These are phyloP conservation scores for Pugionium cornutum DNA, from an alignment of 345 rosid species.

Conservation along the genomic window DNA sequence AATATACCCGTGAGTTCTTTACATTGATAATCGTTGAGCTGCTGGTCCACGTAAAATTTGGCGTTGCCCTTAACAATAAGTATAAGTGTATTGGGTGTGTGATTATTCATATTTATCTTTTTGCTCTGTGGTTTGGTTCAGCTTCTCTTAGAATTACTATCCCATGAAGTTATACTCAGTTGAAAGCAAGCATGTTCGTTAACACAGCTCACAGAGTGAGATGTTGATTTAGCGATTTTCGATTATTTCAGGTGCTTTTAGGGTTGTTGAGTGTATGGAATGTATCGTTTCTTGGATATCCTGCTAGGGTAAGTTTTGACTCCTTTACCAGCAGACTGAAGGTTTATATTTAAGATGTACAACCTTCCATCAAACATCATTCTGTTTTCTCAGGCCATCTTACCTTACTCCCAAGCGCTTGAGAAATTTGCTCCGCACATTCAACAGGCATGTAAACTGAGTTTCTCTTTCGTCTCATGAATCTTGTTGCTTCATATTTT, in stretches of 20 bases:
- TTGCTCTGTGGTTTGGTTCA: neutral
- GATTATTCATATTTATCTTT: neutral
- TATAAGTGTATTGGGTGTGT: conserved; percentile 2
- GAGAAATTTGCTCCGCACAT: conserved; percentile 97
- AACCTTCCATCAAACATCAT: conserved; percentile 17
- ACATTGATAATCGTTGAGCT: neutral
- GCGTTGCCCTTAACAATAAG: neutral
- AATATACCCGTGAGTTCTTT: conserved; percentile 77
- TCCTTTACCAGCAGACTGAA: conserved; percentile 22
- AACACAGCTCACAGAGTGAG: neutral
- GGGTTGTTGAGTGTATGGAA: conserved; percentile 94
- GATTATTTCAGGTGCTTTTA: conserved; percentile 66
- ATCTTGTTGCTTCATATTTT: neutral
- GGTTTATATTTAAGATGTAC: conserved; percentile 4
- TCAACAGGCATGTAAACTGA: conserved; percentile 66
- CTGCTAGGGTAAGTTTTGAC: conserved; percentile 71
- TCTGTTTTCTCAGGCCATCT: conserved; percentile 70
- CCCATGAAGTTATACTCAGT: conserved; percentile 1
- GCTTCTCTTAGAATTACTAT: conserved; percentile 5
- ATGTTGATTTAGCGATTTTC: conserved; percentile 10
- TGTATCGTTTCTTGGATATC: conserved; percentile 87
- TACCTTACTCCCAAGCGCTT: conserved; percentile 91
- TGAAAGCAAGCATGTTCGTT: neutral
- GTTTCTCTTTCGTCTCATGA: conserved; percentile 4
- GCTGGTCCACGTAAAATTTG: neutral